Base-by-base conservation (phyloP, 2,329 filamentous ascomycete genomes). In the Biscogniauxia mediterranea region DNA sequence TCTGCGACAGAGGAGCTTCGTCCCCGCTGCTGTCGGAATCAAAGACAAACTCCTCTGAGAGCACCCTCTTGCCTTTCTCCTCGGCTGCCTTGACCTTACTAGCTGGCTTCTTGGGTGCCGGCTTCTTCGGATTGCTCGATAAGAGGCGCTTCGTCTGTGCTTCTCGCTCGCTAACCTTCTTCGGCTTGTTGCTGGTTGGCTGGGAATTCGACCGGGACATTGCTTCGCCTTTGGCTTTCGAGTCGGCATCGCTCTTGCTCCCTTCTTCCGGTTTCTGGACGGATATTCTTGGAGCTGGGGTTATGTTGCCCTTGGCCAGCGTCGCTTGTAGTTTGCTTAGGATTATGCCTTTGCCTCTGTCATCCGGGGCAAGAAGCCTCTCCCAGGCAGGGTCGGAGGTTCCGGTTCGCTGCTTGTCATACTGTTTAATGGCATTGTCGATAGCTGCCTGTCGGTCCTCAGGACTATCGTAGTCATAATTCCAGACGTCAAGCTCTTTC, bases 401-500 rank as follows among this genome's bases (percentile, higher is more conserved):
- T 6, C 81, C 82, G 28, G 89, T 66, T 46, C 86, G 79, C 72
- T 84, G 79, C 70, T 82, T 84, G 71, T 89, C 86, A 64, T 83
- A 89, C 58, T 81, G 77, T 62, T 78, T 81, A 60, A 87, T 79
- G 15, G 86, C 86, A 66, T 87, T 82, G 74, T 90, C 79, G 70
- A 89, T 83, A 64, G 84, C 81, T 68, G 81, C 76, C 71, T 91
- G 79, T 28, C 86, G 82, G 62, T 86, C 81, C 32, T 83, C 80
- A 19, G 80, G 74, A 46, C 73, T 78, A 52, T 78, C 76, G 69
- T 89, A 89, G 26, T 82, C 76, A 71, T 87, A 87, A 60, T 80
- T 82, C 81, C 83, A 89, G 21, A 88, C 83, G 66, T 89, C 85
- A 15, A 89, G 78, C 65, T 89, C 86, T 72, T 83, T 87, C 81